A percentile compares a stretch with the other conserved stretches of the same genome.
Evolutionary conservation across 441 rosid species (phyloP).

Genomic region (Bruguiera hainesii): DNA sequence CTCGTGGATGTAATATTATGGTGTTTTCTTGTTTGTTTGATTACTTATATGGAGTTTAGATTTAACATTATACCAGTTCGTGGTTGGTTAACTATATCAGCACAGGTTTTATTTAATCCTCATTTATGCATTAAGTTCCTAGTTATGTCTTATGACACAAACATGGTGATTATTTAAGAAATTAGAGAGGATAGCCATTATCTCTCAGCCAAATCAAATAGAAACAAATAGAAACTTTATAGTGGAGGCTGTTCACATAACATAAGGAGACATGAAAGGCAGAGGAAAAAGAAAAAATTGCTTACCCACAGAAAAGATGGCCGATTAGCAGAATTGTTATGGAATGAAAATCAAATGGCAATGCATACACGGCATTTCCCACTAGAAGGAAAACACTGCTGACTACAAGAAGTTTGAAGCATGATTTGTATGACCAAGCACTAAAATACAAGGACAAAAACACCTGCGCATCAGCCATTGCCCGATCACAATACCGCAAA

Average conservation of each 20-base stretch:
- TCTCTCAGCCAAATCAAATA: not conserved
- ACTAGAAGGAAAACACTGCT: constrained; percentile 79
- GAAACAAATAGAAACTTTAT: not conserved
- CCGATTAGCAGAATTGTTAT: constrained; percentile 70
- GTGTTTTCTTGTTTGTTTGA: no score
- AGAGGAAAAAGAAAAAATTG: constrained; percentile 9
- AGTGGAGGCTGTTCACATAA: constrained; percentile 3
- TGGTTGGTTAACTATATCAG: not conserved
- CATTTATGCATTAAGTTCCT: not conserved
- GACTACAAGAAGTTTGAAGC: constrained; percentile 88
- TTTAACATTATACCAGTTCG: not conserved
- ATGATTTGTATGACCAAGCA: constrained; percentile 95
- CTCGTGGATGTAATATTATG: no score
- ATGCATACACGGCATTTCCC: constrained; percentile 84
- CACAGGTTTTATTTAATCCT: not conserved
- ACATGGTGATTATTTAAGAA: not conserved
- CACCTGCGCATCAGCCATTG: constrained; percentile 98
- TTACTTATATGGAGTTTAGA: no score
- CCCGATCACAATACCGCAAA: constrained; percentile 97
- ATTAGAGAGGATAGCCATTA: not conserved
- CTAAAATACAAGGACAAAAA: constrained; percentile 97
- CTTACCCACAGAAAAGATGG: constrained; percentile 97
- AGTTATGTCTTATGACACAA: not conserved
- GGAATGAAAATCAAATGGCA: constrained; percentile 84
- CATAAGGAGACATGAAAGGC: constrained; percentile 7